Evolutionary conservation across 768 basidiomycete genomes (phyloP).

Genomic region (Chiua virens): DNA sequence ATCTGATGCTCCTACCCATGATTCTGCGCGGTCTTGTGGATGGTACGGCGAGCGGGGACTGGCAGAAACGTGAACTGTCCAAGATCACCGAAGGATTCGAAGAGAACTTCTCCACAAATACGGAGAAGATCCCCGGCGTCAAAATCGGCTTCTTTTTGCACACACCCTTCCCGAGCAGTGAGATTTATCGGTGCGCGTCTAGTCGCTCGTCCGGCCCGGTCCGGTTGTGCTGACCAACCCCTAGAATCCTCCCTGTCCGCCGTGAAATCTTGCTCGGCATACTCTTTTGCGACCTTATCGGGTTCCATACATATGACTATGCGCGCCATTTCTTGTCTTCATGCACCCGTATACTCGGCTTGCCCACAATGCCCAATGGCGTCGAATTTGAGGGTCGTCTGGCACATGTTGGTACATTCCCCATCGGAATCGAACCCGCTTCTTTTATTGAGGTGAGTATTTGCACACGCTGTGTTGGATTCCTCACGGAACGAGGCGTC

Average conservation of each 20-base stretch:
- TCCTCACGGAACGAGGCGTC: neutral
- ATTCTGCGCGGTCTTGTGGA: constrained; percentile 88
- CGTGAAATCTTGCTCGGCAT: constrained; percentile 97
- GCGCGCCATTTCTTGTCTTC: constrained; percentile 99
- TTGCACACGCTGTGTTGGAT: neutral
- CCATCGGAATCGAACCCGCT: constrained; percentile 94
- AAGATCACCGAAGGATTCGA: constrained; percentile 74
- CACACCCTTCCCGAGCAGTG: constrained; percentile 96
- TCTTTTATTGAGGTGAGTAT: constrained; percentile 79
- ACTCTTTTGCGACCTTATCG: constrained; percentile 94
- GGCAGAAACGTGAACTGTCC: constrained; percentile 59
- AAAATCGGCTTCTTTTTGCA: constrained; percentile 99
- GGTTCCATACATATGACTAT: constrained; percentile 99
- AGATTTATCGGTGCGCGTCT: constrained; percentile 86
- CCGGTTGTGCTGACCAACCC: constrained; percentile 1
- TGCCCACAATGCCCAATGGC: constrained; percentile 97
- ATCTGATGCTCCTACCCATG: constrained; percentile 97
- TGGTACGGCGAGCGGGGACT: constrained; percentile 57
- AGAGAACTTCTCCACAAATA: constrained; percentile 36
- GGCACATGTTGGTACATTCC: constrained; percentile 97
- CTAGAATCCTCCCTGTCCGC: constrained; percentile 92
- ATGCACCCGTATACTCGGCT: constrained; percentile 92
- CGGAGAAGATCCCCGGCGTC: constrained; percentile 56
- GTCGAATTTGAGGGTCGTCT: constrained; percentile 95
- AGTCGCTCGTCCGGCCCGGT: constrained; percentile 16